These are phyloP conservation scores for Termitomyces bulborhizus DNA, from an alignment of 768 basidiomycete genomes.

Conservation along the genomic window DNA sequence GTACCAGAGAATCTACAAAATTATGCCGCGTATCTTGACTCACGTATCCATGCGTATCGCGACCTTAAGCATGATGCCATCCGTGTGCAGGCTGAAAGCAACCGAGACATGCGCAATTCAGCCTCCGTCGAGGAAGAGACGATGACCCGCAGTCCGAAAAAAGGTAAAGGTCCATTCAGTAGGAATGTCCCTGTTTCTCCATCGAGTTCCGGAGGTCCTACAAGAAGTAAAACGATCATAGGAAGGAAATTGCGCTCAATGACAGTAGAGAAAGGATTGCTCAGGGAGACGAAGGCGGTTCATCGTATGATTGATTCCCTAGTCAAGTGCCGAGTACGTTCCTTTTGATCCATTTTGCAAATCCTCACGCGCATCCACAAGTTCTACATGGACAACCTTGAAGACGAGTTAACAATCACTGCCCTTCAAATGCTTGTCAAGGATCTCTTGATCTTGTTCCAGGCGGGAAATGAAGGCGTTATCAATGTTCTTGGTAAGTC, in stretches of 20 bases:
- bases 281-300: slow-evolving; percentile 88
- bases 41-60: slow-evolving; percentile 80
- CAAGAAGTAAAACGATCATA: slow-evolving; percentile 70
- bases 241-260: slow-evolving; percentile 84
- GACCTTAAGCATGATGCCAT: slow-evolving; percentile 94
- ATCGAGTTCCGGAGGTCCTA: slow-evolving; percentile 27
- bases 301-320: slow-evolving; percentile 87
- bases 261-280: slow-evolving; percentile 92
- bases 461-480: slow-evolving; percentile 94
- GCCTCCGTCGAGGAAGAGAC: slow-evolving; percentile 54
- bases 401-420: slow-evolving; percentile 85
- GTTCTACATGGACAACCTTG: slow-evolving; percentile 93
- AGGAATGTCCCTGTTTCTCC: slow-evolving; percentile 17
- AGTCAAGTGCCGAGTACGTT: slow-evolving; percentile 79
- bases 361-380: slow-evolving; percentile 21
- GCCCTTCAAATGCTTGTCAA: slow-evolving; percentile 93
- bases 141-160: slow-evolving; percentile 22
- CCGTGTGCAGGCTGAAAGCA: slow-evolving; percentile 87
- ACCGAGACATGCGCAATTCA: slow-evolving; percentile 76
- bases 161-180: slow-evolving; percentile 12
- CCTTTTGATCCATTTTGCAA: neutral
- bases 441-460: slow-evolving; percentile 91
- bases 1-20: slow-evolving; percentile 81
- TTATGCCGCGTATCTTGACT: slow-evolving; percentile 86
- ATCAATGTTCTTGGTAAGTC: slow-evolving; percentile 69